Evolutionary conservation across 768 basidiomycete species (phyloP).

Genomic region (Filobasidium wieringae): DNA sequence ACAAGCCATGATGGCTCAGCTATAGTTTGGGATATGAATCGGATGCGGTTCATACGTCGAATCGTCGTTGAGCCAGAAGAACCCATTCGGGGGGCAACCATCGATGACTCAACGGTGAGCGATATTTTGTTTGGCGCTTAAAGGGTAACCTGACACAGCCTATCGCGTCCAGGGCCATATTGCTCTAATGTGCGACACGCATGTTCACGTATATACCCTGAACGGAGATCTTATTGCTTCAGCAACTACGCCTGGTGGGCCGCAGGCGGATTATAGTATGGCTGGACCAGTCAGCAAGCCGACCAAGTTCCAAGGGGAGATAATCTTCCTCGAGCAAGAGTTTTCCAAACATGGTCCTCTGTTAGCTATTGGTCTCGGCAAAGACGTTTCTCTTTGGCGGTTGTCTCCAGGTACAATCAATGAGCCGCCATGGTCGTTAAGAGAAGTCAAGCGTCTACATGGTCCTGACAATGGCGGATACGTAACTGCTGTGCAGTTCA

Average conservation of each 20-base stretch:
- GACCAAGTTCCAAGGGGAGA: constrained; percentile 54
- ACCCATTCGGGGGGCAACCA: constrained; percentile 54
- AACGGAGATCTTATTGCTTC: constrained; percentile 68
- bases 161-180: constrained; percentile 58
- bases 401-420: constrained; percentile 61
- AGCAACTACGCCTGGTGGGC: constrained; percentile 17
- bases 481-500: constrained; percentile 68
- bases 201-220: constrained; percentile 70
- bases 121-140: neutral
- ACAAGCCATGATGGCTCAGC: constrained; percentile 78
- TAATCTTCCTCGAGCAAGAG: constrained; percentile 82
- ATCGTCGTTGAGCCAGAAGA: constrained; percentile 55
- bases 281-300: constrained; percentile 38
- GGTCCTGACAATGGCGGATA: constrained; percentile 45
- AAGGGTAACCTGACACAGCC: neutral
- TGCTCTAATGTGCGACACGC: constrained; percentile 62
- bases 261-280: constrained; percentile 1
- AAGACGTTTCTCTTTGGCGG: constrained; percentile 65
- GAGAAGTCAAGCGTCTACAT: constrained; percentile 54
- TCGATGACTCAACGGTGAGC: constrained; percentile 78
- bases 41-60: constrained; percentile 64
- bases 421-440: constrained; percentile 56
- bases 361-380: constrained; percentile 67
- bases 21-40: constrained; percentile 80
- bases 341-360: constrained; percentile 65